Conservation (phyloP, 352 stramenopile genomes). For the Peronospora belbahrii region DNA sequence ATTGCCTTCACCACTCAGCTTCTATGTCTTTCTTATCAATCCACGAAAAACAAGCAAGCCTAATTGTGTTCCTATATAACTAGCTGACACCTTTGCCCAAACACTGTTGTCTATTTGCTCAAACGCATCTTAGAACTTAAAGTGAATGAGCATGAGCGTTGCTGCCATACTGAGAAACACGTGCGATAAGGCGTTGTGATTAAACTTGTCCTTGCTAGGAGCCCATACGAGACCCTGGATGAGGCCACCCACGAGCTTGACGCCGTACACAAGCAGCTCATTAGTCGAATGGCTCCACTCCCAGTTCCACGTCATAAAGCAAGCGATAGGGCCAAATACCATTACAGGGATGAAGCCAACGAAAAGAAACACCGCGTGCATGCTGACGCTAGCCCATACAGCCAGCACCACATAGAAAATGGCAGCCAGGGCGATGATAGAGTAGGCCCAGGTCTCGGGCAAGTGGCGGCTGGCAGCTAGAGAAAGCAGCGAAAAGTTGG, state of each 20-base stretch:
- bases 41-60: neutral
- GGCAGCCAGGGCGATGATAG: conserved; percentile 60
- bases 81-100: conserved; percentile 6
- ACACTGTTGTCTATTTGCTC: conserved; percentile 1
- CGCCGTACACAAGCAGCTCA: conserved; percentile 72
- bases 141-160: conserved; percentile 81
- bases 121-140: conserved; percentile 40
- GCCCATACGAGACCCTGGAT: conserved; percentile 77
- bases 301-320: conserved; percentile 72
- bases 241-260: conserved; percentile 72
- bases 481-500: conserved; percentile 79
- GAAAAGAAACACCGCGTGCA: conserved; percentile 79
- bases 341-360: conserved; percentile 76
- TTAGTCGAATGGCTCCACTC: conserved; percentile 73
- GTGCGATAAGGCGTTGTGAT: conserved; percentile 85
- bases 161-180: conserved; percentile 76
- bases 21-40: conserved; percentile 18
- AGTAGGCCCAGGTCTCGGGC: conserved; percentile 64
- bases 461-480: conserved; percentile 70
- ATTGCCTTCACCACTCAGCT: conserved; percentile 13
- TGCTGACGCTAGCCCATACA: conserved; percentile 75
- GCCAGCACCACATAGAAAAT: conserved; percentile 59
- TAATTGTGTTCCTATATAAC: neutral
- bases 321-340: conserved; percentile 67
- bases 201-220: conserved; percentile 79